Evolutionary conservation across 768 basidiomycete genomes (phyloP), one percentile per base, ranked within the genome.

Genomic region (Agaricus blazei): DNA sequence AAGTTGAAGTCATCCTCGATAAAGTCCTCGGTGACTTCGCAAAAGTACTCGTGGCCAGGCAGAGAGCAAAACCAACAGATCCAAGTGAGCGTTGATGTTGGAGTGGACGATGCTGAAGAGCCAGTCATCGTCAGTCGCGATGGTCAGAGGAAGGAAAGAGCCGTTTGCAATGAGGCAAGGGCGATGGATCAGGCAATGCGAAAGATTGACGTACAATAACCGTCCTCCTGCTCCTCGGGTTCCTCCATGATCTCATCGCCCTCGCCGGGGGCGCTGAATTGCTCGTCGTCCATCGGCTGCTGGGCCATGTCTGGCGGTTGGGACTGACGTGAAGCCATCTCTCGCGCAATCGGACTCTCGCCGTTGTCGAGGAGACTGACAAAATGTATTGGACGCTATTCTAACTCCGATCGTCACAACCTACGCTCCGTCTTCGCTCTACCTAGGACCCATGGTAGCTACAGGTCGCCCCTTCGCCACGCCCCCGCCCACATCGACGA

Each of bases 1-100:
- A 99, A 77, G 74, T 99, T 99, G 76, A 99, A 99, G 67, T 98
- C 93, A 72, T 99, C 97, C 69, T 98, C 93, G 69, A 99, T 98
- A 71, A 98, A 99, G 68, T 99, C 97, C 68, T 97, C 95, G 56
- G 92, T 87, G 46, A 98, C 95, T 74, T 97, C 95, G 71, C 93
- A 95, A 68, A 97, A 98, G 76, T 97, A 98, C 72, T 98, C 95
- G 70, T 98, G 95, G 42, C 91, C 91, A 9, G 93, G 93, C 49
- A 96, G 75, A 40, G 92, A 92, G 69, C 93, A 95, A 74, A 94
- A 96, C 93, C 93, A 94, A 65, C 85, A 90, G 66, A 95, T 95
- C 93, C 93, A 96, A 54, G 93, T 96, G 58, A 95, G 76, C 34
- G 90, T 91, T 52, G 90, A 93, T 58, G 91, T 93, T 28, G 90